phyloP scores from a whole-genome alignment of 371 early-diverging fungal genomes.

The Apophysomyces sp. region DNA sequence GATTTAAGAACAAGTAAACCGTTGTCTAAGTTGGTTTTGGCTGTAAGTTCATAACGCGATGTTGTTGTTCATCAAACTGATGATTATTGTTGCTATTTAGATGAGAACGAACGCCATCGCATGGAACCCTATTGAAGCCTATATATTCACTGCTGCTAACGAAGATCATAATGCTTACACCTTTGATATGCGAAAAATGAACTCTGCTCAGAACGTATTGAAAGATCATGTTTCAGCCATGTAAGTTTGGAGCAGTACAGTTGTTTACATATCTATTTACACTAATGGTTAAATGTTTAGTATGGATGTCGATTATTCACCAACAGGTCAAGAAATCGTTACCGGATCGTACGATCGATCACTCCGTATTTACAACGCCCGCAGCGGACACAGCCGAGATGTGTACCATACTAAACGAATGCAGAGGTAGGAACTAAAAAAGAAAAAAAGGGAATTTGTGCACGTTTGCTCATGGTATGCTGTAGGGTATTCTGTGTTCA shows the following conservation, averaged over 20 bases:
- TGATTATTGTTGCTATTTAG: conserved; percentile 18
- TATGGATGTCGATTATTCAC: conserved; percentile 95
- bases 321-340: conserved; percentile 96
- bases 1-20: conserved; percentile 88
- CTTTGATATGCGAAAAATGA: conserved; percentile 96
- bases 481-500: conserved; percentile 84
- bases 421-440: conserved; percentile 60
- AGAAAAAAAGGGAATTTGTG: neutral
- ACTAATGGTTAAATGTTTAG: conserved; percentile 28
- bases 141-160: conserved; percentile 91
- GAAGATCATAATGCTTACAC: conserved; percentile 97
- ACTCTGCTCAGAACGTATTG: conserved; percentile 77
- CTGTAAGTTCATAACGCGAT: conserved; percentile 16
- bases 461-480: neutral
- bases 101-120: conserved; percentile 91
- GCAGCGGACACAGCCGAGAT: conserved; percentile 87
- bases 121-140: conserved; percentile 99
- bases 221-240: conserved; percentile 98
- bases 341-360: conserved; percentile 97
- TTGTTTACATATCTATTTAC: neutral
- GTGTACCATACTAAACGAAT: conserved; percentile 99
- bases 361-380: conserved; percentile 87
- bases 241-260: conserved; percentile 34
- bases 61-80: neutral
- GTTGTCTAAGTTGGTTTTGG: conserved; percentile 75